Evolutionary conservation across 352 stramenopile species (phyloP).

Genomic region (Phytopythium chamaehyphon): DNA sequence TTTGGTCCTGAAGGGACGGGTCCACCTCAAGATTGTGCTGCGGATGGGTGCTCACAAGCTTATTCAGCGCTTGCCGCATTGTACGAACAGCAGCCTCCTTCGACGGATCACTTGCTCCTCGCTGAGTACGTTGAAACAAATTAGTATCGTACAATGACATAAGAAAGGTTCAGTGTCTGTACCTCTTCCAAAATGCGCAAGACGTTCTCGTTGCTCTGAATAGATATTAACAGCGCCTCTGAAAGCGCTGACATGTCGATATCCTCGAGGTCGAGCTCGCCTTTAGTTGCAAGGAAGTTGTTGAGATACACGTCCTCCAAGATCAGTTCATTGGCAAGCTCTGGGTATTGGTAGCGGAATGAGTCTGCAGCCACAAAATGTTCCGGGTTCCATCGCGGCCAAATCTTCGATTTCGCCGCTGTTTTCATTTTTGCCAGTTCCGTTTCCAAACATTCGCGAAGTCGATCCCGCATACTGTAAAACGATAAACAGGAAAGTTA

Average conservation of each 20-base stretch:
- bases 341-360: constrained; percentile 81
- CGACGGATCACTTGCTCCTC: constrained; percentile 46
- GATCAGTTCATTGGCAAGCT: constrained; percentile 70
- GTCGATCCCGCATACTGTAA: constrained; percentile 47
- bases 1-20: constrained; percentile 3
- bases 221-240: constrained; percentile 72
- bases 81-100: constrained; percentile 57
- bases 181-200: constrained; percentile 71
- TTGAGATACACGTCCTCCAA: constrained; percentile 80
- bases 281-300: constrained; percentile 57
- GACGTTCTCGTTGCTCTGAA: constrained; percentile 81
- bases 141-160: not conserved
- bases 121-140: constrained; percentile 10
- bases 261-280: constrained; percentile 52
- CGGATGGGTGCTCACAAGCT: constrained; percentile 68
- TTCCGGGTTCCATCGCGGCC: constrained; percentile 77
- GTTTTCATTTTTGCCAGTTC: constrained; percentile 71
- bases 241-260: constrained; percentile 78
- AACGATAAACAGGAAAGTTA: too few relatives aligned
- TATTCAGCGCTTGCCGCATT: constrained; percentile 74
- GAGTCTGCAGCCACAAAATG: constrained; percentile 85
- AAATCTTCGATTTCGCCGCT: constrained; percentile 39
- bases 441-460: constrained; percentile 44
- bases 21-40: constrained; percentile 75
- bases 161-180: not conserved